These are phyloP conservation scores for Canavalia gladiata DNA, from an alignment of 306 rosid species.

Conservation along the genomic window DNA sequence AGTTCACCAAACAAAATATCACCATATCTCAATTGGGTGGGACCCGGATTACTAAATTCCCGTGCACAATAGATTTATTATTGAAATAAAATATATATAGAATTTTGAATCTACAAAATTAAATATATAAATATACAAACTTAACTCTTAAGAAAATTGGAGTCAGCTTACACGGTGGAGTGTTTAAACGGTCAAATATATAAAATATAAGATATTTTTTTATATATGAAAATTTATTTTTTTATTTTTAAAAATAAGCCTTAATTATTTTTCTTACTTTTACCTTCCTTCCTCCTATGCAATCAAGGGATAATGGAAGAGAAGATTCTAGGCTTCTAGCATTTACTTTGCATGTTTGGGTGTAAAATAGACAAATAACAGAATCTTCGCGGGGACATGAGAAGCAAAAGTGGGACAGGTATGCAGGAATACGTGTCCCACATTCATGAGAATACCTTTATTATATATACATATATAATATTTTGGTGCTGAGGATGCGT, in stretches of 20 bases:
- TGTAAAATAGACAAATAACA: constrained; percentile 17
- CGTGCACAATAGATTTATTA: background rate
- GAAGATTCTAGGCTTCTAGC: constrained; percentile 35
- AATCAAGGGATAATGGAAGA: background rate
- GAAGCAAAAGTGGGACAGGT: constrained; percentile 22
- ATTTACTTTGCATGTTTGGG: constrained; percentile 3
- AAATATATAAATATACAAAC: background rate
- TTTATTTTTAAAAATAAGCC: no score
- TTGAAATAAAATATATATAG: background rate
- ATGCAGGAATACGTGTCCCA: constrained; percentile 36
- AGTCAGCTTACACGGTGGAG: background rate
- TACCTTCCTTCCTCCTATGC: no score
- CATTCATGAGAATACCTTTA: background rate
- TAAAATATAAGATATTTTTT: no score
- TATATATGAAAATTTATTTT: no score
- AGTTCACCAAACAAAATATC: constrained; percentile 16
- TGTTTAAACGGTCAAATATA: no score
- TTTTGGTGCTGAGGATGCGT: no score
- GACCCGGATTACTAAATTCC: background rate
- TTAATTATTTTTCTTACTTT: no score
- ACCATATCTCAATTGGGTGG: background rate
- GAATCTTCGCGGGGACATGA: constrained; percentile 31
- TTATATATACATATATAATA: no score
- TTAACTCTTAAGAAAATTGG: constrained; percentile 49
- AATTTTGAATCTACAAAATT: background rate